Evolutionary conservation across 2,329 filamentous ascomycete species (phyloP).

Genomic region (Fusarium falciforme): DNA sequence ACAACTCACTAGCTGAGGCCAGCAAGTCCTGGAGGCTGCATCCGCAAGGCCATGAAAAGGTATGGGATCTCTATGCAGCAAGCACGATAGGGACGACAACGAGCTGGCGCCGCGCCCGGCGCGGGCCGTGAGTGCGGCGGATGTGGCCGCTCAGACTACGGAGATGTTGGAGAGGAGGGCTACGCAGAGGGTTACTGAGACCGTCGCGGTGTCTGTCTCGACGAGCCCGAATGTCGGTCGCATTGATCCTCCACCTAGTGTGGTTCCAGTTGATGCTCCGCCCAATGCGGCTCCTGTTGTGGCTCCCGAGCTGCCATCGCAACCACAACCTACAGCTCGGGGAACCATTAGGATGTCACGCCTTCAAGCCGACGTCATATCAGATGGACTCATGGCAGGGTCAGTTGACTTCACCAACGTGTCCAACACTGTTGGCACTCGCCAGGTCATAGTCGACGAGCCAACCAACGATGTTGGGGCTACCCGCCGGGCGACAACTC

Average conservation of each 20-base stretch:
- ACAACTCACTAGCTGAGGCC: neutral
- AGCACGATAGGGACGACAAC: neutral
- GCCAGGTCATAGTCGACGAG: neutral
- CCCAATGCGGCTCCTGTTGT: neutral
- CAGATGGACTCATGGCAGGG: neutral
- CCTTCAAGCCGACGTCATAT: neutral
- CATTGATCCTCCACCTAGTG: neutral
- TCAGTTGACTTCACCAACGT: neutral
- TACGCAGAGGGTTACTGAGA: neutral
- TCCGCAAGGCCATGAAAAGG: neutral
- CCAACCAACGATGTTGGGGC: neutral
- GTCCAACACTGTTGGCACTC: neutral
- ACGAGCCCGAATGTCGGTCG: neutral
- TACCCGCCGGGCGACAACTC: neutral
- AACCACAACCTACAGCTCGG: neutral
- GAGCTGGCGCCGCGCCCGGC: neutral
- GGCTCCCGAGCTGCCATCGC: neutral
- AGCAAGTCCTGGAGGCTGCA: neutral
- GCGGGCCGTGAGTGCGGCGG: neutral
- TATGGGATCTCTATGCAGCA: neutral
- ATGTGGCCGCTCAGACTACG: neutral
- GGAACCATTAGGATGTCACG: neutral
- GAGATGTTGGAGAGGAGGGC: neutral
- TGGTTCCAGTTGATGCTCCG: neutral
- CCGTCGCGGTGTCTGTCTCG: neutral